Evolutionary conservation across 2,329 filamentous ascomycete genomes (phyloP).

Genomic region (Parastagonospora avenae): DNA sequence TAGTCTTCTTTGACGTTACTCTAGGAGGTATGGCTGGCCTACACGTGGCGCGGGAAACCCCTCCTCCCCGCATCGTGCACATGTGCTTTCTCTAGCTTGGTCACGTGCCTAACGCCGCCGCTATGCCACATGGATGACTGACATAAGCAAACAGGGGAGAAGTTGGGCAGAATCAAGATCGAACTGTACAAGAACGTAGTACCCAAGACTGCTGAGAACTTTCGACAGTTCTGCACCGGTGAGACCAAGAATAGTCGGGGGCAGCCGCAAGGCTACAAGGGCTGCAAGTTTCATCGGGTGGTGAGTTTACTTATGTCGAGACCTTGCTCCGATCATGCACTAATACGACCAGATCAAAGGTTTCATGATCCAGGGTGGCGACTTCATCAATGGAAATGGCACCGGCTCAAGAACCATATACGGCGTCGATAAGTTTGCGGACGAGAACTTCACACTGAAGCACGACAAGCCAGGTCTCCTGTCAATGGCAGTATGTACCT

Average conservation of each 20-base stretch:
- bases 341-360: constrained; percentile 72
- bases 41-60: neutral
- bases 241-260: constrained; percentile 81
- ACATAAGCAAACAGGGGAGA: constrained; percentile 38
- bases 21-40: constrained; percentile 67
- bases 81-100: constrained; percentile 6
- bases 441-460: constrained; percentile 85
- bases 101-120: constrained; percentile 9
- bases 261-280: constrained; percentile 89
- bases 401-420: constrained; percentile 89
- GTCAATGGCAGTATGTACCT: constrained; percentile 81
- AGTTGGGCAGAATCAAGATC: constrained; percentile 45
- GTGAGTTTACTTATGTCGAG: constrained; percentile 57
- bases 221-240: constrained; percentile 94
- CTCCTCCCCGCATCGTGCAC: constrained; percentile 14
- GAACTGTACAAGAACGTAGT: constrained; percentile 84
- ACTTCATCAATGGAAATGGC: constrained; percentile 92
- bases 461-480: constrained; percentile 82
- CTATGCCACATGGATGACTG: constrained; percentile 15
- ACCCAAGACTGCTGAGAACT: constrained; percentile 92
- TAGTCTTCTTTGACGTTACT: constrained; percentile 78
- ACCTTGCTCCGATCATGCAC: neutral
- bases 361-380: constrained; percentile 97
- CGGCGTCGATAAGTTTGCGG: constrained; percentile 79
- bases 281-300: constrained; percentile 90